phyloP scores from a whole-genome alignment of 306 rosid genomes.

The Fagus sylvatica region DNA sequence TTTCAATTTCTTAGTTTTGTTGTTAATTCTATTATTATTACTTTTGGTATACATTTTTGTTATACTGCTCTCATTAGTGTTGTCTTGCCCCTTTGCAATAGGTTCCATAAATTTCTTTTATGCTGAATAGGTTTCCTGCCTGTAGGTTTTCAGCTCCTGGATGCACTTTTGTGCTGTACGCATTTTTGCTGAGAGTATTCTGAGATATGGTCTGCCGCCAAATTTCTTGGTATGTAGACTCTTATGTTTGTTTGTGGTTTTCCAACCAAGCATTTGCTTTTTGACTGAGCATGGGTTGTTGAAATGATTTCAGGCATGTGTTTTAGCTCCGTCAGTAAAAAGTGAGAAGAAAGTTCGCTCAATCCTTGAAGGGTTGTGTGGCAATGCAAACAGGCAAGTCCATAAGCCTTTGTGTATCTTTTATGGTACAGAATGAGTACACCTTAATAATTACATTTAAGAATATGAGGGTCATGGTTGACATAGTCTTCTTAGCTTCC shows the following conservation, averaged over 20 bases:
- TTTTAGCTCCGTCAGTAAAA: slow-evolving; percentile 71
- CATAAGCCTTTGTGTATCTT: slow-evolving; percentile 7
- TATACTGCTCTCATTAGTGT: neutral
- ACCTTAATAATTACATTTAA: neutral
- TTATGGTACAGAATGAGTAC: slow-evolving; percentile 4
- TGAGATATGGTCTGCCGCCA: slow-evolving; percentile 95
- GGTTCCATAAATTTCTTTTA: slow-evolving; percentile 16
- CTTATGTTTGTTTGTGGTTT: slow-evolving; percentile 18
- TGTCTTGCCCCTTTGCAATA: neutral
- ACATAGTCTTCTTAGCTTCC: neutral
- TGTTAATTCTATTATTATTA: neutral
- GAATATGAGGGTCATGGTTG: neutral
- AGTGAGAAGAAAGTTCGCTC: slow-evolving; percentile 90
- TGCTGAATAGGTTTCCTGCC: slow-evolving; percentile 20
- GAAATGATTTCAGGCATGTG: slow-evolving; percentile 68
- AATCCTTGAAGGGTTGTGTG: slow-evolving; percentile 78
- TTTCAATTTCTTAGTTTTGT: slow-evolving; percentile 1
- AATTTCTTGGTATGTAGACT: slow-evolving; percentile 69
- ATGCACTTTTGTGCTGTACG: slow-evolving; percentile 95
- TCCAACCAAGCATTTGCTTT: slow-evolving; percentile 19
- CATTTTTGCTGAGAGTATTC: slow-evolving; percentile 82
- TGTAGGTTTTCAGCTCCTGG: slow-evolving; percentile 93
- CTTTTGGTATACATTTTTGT: neutral
- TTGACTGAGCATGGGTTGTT: slow-evolving; percentile 21
- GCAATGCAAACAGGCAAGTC: slow-evolving; percentile 80